Conservation (phyloP, 2,329 filamentous ascomycete genomes). For the Metarhizium sp. region DNA sequence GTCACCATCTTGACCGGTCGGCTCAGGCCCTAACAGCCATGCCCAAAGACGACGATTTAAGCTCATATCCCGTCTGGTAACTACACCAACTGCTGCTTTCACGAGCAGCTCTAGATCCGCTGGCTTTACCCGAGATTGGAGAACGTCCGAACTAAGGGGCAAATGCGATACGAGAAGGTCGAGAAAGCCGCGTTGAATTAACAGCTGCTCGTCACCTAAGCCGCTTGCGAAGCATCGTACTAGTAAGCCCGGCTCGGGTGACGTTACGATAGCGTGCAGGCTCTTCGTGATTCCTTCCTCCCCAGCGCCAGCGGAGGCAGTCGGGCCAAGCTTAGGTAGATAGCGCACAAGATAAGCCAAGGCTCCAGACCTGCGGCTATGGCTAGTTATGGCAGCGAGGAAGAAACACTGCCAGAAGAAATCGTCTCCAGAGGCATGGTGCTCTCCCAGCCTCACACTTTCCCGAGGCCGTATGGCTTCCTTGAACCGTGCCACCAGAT, state of each 20-base stretch:
- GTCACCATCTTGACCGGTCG: conserved; percentile 38
- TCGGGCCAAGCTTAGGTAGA: conserved; percentile 45
- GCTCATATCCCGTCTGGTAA: conserved; percentile 89
- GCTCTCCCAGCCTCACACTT: conserved; percentile 39
- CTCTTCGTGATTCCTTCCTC: conserved; percentile 25
- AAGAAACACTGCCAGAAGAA: conserved; percentile 99
- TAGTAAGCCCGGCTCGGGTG: conserved; percentile 83
- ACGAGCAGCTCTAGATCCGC: conserved; percentile 76
- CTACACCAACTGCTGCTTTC: conserved; percentile 75
- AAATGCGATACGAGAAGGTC: conserved; percentile 87
- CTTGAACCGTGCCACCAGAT: conserved; percentile 71
- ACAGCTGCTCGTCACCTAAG: conserved; percentile 73
- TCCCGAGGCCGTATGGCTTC: conserved; percentile 48
- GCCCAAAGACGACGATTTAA: conserved; percentile 90
- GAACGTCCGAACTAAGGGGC: conserved; percentile 70
- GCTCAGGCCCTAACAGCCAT: conserved; percentile 83
- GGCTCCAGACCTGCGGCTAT: conserved; percentile 74
- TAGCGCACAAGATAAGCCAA: conserved; percentile 76
- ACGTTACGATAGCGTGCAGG: conserved; percentile 59
- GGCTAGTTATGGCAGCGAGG: conserved; percentile 81
- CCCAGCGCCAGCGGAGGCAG: conserved; percentile 3
- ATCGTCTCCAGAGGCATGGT: conserved; percentile 57
- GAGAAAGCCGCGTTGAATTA: conserved; percentile 89
- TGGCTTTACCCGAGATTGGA: conserved; percentile 64
- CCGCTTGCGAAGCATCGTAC: conserved; percentile 89